These are phyloP conservation scores for Zychaea mexicana DNA, from an alignment of 371 early-diverging fungal species.

Conservation along the genomic window DNA sequence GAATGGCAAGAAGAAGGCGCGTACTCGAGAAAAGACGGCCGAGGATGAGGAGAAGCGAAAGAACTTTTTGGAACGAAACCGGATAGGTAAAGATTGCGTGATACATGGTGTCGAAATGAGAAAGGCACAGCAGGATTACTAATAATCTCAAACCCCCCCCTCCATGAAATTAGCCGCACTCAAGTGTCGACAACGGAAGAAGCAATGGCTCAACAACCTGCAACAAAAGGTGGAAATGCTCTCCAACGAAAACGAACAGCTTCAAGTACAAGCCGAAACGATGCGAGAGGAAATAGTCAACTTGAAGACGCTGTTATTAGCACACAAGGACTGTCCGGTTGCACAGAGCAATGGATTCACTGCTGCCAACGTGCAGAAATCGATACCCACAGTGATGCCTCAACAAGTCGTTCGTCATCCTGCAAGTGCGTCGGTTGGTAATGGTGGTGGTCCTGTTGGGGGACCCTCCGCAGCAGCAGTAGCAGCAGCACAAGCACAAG, in stretches of 20 bases:
- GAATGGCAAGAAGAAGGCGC: background rate
- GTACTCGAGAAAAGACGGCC: slow-evolving; percentile 1
- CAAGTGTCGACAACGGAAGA: slow-evolving; percentile 90
- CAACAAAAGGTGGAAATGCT: slow-evolving; percentile 78
- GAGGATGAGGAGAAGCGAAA: slow-evolving; percentile 15
- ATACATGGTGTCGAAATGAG: no score
- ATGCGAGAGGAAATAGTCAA: slow-evolving; percentile 76
- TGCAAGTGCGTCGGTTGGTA: no score
- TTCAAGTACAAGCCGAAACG: slow-evolving; percentile 65
- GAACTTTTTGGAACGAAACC: slow-evolving; percentile 81
- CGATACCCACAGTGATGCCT: slow-evolving; percentile 16
- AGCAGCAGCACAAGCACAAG: no score
- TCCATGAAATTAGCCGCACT: slow-evolving; percentile 88
- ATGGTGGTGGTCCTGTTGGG: no score
- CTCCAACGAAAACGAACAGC: slow-evolving; percentile 70
- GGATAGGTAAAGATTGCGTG: slow-evolving; percentile 81
- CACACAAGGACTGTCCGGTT: slow-evolving; percentile 78
- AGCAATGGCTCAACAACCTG: slow-evolving; percentile 79
- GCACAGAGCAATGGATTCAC: slow-evolving; percentile 65
- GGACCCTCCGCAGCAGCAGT: no score
- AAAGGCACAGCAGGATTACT: no score
- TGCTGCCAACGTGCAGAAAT: slow-evolving; percentile 7
- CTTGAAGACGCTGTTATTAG: slow-evolving; percentile 72
- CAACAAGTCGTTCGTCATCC: slow-evolving; percentile 18
- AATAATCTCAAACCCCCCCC: no score